Conservation (phyloP, 2,329 filamentous ascomycete species). For the Xylaria sp. region DNA sequence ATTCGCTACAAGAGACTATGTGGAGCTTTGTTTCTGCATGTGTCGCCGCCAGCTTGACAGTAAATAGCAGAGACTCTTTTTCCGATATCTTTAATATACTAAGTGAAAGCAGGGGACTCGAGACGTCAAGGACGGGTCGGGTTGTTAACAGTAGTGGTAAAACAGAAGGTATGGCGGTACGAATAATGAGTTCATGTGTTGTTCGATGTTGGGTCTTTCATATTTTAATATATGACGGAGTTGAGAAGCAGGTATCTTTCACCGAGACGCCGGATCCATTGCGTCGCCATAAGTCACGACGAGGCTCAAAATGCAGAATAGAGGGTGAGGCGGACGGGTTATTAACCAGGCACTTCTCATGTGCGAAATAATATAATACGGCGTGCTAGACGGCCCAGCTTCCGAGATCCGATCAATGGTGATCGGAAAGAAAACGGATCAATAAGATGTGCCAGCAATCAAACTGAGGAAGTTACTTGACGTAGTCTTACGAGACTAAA, state of each 20-base stretch:
- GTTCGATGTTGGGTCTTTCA: conserved; percentile 15
- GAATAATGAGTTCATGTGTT: conserved; percentile 16
- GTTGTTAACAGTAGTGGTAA: conserved; percentile 1
- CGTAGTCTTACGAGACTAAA: conserved; percentile 31
- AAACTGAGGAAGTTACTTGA: conserved; percentile 2
- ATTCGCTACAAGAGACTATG: conserved; percentile 19
- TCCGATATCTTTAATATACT: not conserved
- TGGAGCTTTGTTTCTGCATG: conserved; percentile 6
- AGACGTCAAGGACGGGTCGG: not conserved
- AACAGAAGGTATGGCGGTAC: conserved; percentile 23
- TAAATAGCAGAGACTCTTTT: not conserved
- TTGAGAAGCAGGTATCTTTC: conserved; percentile 9
- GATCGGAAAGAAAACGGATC: not conserved
- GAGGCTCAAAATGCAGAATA: conserved; percentile 36
- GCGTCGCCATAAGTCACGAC: conserved; percentile 16
- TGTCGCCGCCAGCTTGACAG: conserved; percentile 2
- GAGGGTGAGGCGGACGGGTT: conserved; percentile 35
- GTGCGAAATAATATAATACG: conserved; percentile 18
- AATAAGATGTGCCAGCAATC: conserved; percentile 21
- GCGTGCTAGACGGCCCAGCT: conserved; percentile 26
- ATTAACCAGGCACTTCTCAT: conserved; percentile 17
- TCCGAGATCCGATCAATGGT: conserved; percentile 25
- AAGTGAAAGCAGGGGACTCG: conserved; percentile 18
- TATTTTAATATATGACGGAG: conserved; percentile 20
- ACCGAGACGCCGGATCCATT: conserved; percentile 22